phyloP scores from a whole-genome alignment of 73 alveolate genomes.

The Paramecium sonneborni region DNA sequence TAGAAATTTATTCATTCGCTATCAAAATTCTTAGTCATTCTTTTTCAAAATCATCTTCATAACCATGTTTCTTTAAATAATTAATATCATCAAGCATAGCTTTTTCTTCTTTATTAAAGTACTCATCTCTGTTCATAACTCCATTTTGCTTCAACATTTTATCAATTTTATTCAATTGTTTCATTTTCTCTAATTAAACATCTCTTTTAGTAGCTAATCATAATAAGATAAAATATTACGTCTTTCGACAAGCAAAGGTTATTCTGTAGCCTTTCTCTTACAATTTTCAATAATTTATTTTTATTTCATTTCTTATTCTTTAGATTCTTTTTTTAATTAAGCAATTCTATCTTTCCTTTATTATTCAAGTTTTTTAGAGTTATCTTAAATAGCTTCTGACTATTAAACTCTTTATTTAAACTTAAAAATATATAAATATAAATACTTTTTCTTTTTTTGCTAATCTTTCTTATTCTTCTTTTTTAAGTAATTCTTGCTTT shows the following conservation, averaged over 20 bases:
- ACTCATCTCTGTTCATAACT: slow-evolving; percentile 38
- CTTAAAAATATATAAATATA: not conserved
- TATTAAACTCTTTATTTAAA: slow-evolving; percentile 70
- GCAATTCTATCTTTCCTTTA: slow-evolving; percentile 65
- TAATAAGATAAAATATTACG: not conserved
- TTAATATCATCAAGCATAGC: slow-evolving; percentile 45
- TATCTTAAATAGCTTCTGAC: slow-evolving; percentile 74
- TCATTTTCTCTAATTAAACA: slow-evolving; percentile 63
- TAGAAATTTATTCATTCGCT: not conserved
- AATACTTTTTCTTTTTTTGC: slow-evolving; percentile 81
- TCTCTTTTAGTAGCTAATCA: slow-evolving; percentile 64
- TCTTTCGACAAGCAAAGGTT: slow-evolving; percentile 86
- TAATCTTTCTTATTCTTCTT: slow-evolving; percentile 83
- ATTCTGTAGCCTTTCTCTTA: slow-evolving; percentile 73
- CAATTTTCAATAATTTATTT: slow-evolving; percentile 62
- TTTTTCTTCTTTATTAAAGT: slow-evolving; percentile 53
- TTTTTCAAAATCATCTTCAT: slow-evolving; percentile 42
- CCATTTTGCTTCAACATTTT: slow-evolving; percentile 44
- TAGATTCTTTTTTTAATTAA: slow-evolving; percentile 62
- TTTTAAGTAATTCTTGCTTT: slow-evolving; percentile 68
- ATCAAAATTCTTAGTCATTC: not conserved
- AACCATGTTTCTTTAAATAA: slow-evolving; percentile 55
- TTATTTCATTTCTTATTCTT: slow-evolving; percentile 68
- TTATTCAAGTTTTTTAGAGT: slow-evolving; percentile 67
- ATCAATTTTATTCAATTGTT: slow-evolving; percentile 37